Evolutionary conservation across 1,284 basidiomycete species (phyloP), one percentile per base, ranked within the genome.

Genomic region (Pulchroboletus neoregius): DNA sequence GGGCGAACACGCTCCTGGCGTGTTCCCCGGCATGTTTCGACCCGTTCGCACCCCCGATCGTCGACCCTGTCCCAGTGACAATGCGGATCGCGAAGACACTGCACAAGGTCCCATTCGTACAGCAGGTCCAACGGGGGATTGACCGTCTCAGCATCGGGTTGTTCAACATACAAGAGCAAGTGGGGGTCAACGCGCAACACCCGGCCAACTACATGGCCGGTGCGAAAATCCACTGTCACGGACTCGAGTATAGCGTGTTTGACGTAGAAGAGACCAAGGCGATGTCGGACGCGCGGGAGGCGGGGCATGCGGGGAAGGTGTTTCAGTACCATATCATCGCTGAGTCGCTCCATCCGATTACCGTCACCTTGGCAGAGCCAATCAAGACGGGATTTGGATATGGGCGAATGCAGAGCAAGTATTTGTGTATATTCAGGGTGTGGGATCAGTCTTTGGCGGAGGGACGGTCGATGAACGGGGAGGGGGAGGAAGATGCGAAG

Each of bases 201-300:
- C 56, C 57, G 1, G 55, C 54, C 5, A 54, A 59, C 7, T 55
- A 43, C 30, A 33, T 57, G 41, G 54, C 57, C 1, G 57, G 54
- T 3, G 57, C 57, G 0, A 54, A 59, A 16, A 15, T 57, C n/a
- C 55, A 59, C 24, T 57, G 54, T 12, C 55, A 59, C 7, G 55
- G 55, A 11, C 32, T 57, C 47, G 55, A 57, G 46, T 57, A 57
- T n/a, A 22, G 31, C 30, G 44, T 51, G 33, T 16, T 39, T 0
- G 45, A 48, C 39, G 55, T 54, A n/a, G 54, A 57, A 27, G 57
- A 59, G 42, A 51, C 43, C 23, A 48, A 45, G 38, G 47, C 18
- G 0, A 54, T 59, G 55, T 23, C 45, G 16, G 48, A 38, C 7
- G 52, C 52, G 4, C 30, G 37, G 6, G 12, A 23, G 15, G 31